These are phyloP conservation scores for Scutellaria galericulata DNA, from an alignment of 257 asterid species.

Conservation along the genomic window DNA sequence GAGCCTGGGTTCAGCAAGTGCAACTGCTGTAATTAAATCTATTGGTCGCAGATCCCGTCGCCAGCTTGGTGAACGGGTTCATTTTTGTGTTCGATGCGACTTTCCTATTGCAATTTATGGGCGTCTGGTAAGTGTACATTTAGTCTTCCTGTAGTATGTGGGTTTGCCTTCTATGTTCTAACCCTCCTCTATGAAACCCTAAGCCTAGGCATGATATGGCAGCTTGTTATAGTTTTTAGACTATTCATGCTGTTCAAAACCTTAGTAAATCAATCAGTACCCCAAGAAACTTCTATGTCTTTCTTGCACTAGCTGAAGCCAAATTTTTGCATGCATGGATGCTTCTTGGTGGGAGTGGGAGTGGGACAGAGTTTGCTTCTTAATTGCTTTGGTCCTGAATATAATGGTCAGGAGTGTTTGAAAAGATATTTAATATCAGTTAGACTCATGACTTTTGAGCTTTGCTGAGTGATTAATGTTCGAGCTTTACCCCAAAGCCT, in stretches of 20 bases:
- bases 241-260: neutral
- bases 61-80: conserved; percentile 94
- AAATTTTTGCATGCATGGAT: neutral
- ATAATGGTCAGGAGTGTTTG: neutral
- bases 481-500: neutral
- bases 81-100: conserved; percentile 87
- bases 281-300: conserved; percentile 1
- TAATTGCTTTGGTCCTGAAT: neutral
- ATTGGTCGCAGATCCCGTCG: conserved; percentile 95
- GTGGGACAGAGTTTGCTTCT: neutral
- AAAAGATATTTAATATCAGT: neutral
- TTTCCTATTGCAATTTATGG: conserved; percentile 94
- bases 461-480: too few relatives aligned
- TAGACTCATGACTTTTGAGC: too few relatives aligned
- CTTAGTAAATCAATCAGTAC: neutral
- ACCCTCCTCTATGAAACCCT: neutral
- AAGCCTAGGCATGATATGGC: neutral
- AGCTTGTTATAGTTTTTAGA: neutral
- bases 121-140: conserved; percentile 66
- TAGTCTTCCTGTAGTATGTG: neutral
- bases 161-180: neutral
- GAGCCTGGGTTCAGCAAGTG: conserved; percentile 68
- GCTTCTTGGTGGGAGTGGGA: neutral
- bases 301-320: neutral
- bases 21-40: conserved; percentile 62